Evolutionary conservation across 768 basidiomycete genomes (phyloP).

Genomic region (Mycena pura): DNA sequence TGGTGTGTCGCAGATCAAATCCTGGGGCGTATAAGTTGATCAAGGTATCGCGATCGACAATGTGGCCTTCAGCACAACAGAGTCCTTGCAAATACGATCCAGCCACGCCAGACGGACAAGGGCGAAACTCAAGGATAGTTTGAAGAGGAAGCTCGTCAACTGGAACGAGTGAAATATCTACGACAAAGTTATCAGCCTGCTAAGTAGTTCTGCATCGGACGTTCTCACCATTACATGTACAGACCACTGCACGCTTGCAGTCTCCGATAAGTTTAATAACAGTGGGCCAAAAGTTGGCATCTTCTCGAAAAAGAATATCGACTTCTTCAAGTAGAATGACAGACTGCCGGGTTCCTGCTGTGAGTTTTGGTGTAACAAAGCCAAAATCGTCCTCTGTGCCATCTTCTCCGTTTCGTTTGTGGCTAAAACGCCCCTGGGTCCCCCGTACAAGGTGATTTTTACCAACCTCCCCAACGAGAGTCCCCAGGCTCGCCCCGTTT

Average conservation of each 20-base stretch:
- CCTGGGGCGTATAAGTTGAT: conserved; percentile 50
- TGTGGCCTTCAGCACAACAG: conserved; percentile 61
- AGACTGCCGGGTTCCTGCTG: conserved; percentile 65
- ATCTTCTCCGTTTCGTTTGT: conserved; percentile 15
- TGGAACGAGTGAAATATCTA: conserved; percentile 81
- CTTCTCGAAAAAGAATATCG: conserved; percentile 90
- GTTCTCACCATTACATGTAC: conserved; percentile 95
- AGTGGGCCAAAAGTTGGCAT: conserved; percentile 84
- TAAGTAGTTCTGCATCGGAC: not conserved
- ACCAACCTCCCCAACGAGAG: conserved; percentile 89
- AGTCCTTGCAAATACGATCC: conserved; percentile 73
- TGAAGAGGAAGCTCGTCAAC: conserved; percentile 79
- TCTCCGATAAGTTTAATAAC: conserved; percentile 82
- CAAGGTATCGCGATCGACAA: conserved; percentile 50
- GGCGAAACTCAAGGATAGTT: conserved; percentile 66
- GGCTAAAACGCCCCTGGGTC: conserved; percentile 20
- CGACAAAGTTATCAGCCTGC: conserved; percentile 1
- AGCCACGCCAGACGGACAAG: conserved; percentile 61
- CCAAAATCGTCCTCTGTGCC: conserved; percentile 31
- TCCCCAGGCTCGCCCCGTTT: conserved; percentile 76
- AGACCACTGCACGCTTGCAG: conserved; percentile 86
- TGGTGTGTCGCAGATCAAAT: conserved; percentile 69
- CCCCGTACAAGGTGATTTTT: conserved; percentile 84
- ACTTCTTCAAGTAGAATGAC: conserved; percentile 94
- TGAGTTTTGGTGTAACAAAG: conserved; percentile 30